phyloP scores from a whole-genome alignment of 805 yeast species.

The Cyberlindnera bimundalis region DNA sequence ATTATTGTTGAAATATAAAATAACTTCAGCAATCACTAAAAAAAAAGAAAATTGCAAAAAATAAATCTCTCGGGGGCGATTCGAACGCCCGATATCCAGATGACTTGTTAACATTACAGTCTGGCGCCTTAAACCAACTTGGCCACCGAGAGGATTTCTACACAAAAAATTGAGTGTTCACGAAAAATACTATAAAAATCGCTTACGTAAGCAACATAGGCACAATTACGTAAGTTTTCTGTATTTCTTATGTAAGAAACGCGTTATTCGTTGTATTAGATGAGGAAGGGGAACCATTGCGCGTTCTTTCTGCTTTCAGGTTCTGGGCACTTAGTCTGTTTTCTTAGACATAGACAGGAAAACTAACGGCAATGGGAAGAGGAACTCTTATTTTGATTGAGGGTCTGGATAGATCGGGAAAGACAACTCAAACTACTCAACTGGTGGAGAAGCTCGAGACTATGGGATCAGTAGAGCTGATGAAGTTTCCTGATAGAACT shows the following conservation, averaged over 20 bases:
- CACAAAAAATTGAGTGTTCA: no score
- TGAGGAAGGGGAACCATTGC: no score
- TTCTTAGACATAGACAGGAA: no score
- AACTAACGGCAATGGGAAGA: no score
- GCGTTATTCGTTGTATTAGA: no score
- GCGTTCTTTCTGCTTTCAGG: no score
- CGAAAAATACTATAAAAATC: no score
- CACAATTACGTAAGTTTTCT: no score
- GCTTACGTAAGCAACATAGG: no score
- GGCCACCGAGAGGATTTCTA: conserved; percentile 44
- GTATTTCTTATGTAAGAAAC: neutral
- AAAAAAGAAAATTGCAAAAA: conserved; percentile 11
- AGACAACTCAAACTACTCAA: conserved; percentile 70
- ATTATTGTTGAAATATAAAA: no score
- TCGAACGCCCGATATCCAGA: conserved; percentile 51
- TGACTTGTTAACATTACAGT: conserved; percentile 37
- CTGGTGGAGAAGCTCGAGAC: conserved; percentile 33
- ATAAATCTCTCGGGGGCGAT: conserved; percentile 45
- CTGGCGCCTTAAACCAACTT: conserved; percentile 45
- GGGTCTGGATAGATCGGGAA: conserved; percentile 94
- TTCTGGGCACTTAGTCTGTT: no score
- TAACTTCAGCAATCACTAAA: no score
- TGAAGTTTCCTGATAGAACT: conserved; percentile 86
- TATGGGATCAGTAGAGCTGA: conserved; percentile 39
- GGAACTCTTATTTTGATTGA: conserved; percentile 82